Percentiles rank a stretch among this genome's conserved stretches.
phyloP scores from a whole-genome alignment of 1,284 basidiomycete species.

The Irpex sp. region DNA sequence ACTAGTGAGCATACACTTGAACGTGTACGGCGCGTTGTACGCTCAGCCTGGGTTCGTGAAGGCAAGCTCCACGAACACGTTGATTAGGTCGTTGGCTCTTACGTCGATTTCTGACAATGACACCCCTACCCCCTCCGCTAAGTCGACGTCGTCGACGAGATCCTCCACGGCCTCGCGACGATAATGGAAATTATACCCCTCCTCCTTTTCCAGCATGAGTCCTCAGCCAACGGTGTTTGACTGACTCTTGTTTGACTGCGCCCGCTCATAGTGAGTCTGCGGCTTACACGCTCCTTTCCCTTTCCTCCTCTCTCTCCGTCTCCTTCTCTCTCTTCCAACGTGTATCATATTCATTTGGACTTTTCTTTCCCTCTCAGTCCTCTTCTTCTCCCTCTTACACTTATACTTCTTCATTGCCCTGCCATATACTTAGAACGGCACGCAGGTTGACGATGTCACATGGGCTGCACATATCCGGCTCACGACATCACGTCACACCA shows the following conservation, averaged over 20 bases:
- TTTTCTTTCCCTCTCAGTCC: not conserved
- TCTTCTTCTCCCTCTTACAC: not conserved
- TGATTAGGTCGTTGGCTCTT: not conserved
- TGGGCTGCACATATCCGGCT: not conserved
- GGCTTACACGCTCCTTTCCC: not conserved
- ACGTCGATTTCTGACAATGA: not conserved
- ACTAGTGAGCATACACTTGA: slow-evolving; percentile 68
- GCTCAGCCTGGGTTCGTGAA: slow-evolving; percentile 56
- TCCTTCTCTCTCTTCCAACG: not conserved
- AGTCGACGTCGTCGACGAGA: too few relatives aligned
- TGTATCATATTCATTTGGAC: not conserved
- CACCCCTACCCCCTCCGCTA: not conserved
- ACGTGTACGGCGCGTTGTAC: slow-evolving; percentile 71
- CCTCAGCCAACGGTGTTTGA: not conserved
- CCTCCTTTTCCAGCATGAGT: not conserved
- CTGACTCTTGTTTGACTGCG: not conserved
- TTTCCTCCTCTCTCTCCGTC: not conserved
- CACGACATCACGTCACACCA: not conserved
- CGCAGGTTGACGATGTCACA: not conserved
- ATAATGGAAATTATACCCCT: not conserved
- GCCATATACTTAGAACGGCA: not conserved
- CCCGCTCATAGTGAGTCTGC: not conserved
- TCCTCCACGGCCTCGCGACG: not conserved
- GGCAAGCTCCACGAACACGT: not conserved
- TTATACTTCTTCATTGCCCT: not conserved